Evolutionary conservation across 495 filamentous ascomycete genomes (phyloP), one percentile per base, ranked within the genome.

Genomic region (Durotheca rogersii): DNA sequence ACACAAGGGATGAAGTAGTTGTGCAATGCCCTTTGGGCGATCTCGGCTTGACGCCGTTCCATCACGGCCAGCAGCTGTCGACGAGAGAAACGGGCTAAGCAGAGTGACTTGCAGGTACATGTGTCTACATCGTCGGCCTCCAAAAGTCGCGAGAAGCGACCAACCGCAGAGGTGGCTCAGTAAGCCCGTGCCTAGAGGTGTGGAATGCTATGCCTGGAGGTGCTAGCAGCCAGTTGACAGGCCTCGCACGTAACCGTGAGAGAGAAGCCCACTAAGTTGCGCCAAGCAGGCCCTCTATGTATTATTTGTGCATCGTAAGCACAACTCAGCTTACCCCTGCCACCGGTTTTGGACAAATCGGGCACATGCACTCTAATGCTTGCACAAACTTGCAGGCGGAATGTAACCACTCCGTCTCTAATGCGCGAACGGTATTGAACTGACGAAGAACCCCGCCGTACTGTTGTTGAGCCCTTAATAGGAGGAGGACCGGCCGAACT

Each of bases 331-430:
- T 37, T 16, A 57, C 33, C 48, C 48, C 54, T 58, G 54, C 23
- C 30, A 25, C 43, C 25, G 41, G 42, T 36, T 37, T 38, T 55
- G 17, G 25, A 27, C 43, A n/a, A 45, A 43, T 47, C 9, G 44
- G 45, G 19, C 45, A 53, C 46, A 42, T 47, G 36, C 38, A 38
- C 46, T 23, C 48, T 32, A 7, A 41, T 32, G 45, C 50, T 47
- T 59, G 50, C 56, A 59, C 56, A 59, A 59, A 33, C 36, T 37
- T 53, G 50, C 56, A 59, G 47, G 49, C 49, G 44, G 55, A 45
- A 53, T 49, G 50, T 23, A 49, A 58, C 55, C 29, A 4, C 31
- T 51, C 45, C 50, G 39, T 47, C 46, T 45, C 46, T 51, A 49
- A 58, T 58, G 47, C 17, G 42, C 12, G n/a, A 40, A 48, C 54